phyloP scores from a whole-genome alignment of 352 stramenopile species.

The Globisporangium megalacanthum region DNA sequence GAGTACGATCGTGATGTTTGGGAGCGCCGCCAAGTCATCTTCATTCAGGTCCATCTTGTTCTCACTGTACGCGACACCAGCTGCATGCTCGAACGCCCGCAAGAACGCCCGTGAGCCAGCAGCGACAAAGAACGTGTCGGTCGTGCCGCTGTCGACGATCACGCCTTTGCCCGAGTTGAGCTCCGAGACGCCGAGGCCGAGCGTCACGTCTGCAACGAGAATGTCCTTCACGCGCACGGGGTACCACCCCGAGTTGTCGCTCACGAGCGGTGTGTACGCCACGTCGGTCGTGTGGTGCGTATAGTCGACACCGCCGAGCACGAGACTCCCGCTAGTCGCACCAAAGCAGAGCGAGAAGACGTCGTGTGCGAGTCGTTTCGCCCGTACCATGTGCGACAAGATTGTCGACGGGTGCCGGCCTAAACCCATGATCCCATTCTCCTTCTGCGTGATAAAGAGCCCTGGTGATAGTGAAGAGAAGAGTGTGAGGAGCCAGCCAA shows the following conservation, averaged over 20 bases:
- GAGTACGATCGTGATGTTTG: conserved; percentile 64
- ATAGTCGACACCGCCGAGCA: conserved; percentile 77
- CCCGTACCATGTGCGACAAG: conserved; percentile 62
- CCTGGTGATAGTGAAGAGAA: conserved; percentile 10
- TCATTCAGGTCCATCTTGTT: conserved; percentile 40
- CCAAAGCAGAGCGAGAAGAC: conserved; percentile 85
- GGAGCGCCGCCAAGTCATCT: conserved; percentile 37
- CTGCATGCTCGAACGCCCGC: conserved; percentile 36
- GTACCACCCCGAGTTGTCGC: conserved; percentile 56
- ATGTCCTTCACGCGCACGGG: conserved; percentile 81
- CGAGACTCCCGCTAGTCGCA: conserved; percentile 52
- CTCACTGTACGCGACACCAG: conserved; percentile 50
- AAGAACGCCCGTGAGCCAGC: conserved; percentile 47
- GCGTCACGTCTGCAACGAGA: conserved; percentile 40
- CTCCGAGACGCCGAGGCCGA: conserved; percentile 30
- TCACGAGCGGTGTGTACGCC: conserved; percentile 58
- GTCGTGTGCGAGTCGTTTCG: conserved; percentile 45
- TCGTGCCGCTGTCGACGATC: conserved; percentile 85
- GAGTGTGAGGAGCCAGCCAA: not conserved
- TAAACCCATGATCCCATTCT: conserved; percentile 83
- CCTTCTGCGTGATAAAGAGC: conserved; percentile 79
- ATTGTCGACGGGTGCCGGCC: conserved; percentile 58
- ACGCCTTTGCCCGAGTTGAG: conserved; percentile 74
- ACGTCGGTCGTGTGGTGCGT: conserved; percentile 59
- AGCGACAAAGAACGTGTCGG: conserved; percentile 74